These are phyloP conservation scores for Pseudogymnoascus sp. DNA, from an alignment of 2,329 filamentous ascomycete species.

Conservation along the genomic window DNA sequence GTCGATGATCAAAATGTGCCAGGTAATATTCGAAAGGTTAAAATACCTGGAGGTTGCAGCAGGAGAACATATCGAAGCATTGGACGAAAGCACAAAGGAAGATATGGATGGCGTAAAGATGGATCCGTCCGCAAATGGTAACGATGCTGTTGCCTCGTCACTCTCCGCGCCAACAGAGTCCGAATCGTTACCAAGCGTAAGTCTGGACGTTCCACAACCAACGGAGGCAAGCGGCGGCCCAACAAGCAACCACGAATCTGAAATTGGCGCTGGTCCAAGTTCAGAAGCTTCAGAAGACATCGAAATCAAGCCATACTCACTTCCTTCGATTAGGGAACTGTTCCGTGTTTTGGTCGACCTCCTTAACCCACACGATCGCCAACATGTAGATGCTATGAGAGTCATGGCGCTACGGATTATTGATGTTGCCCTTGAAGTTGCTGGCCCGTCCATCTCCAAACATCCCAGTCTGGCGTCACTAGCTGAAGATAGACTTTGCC, in stretches of 20 bases:
- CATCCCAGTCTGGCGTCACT: conserved; percentile 82
- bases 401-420: conserved; percentile 97
- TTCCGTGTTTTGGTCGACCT: conserved; percentile 92
- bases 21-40: conserved; percentile 91
- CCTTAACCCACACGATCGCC: conserved; percentile 83
- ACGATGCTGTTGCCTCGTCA: conserved; percentile 47
- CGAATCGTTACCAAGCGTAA: not conserved
- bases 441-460: conserved; percentile 86
- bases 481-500: conserved; percentile 87
- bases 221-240: not conserved
- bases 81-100: conserved; percentile 58
- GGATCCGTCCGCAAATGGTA: conserved; percentile 64
- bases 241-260: conserved; percentile 18
- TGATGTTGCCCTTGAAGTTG: conserved; percentile 92
- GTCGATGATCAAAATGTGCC: conserved; percentile 97
- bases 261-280: conserved; percentile 21
- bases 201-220: not conserved
- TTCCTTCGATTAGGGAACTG: conserved; percentile 89
- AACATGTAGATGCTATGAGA: conserved; percentile 89
- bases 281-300: conserved; percentile 31
- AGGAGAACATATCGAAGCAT: conserved; percentile 54
- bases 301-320: conserved; percentile 76
- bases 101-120: conserved; percentile 75
- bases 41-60: conserved; percentile 77
- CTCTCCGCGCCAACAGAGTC: conserved; percentile 34